Base-by-base conservation (phyloP, 345 rosid species). In the Boechera divaricarpa region DNA sequence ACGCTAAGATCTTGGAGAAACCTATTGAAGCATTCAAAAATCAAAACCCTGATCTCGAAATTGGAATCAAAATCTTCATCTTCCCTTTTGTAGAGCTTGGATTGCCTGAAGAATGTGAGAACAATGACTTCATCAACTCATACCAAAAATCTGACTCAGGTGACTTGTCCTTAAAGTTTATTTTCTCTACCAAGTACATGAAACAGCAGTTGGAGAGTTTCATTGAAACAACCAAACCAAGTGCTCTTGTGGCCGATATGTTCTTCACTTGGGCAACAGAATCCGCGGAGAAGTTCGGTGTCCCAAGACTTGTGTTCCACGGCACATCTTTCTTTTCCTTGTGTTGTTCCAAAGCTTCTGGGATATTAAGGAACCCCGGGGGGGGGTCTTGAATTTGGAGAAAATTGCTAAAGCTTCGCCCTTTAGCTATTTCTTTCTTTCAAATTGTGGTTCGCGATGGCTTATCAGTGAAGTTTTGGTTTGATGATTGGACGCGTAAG, bases 31-130 rank as follows among this genome's bases (percentile, higher is more conserved):
- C 72, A 45, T 77, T 71, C 72, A 70, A 52, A 24, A 16, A 10
- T 16, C 70, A 51, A 9, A 58, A 73, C 33, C 63, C 69, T 53
- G 83, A 86, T 45, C 13, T 72, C 2, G 74, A 80, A 9, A 73
- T 88, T 48, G 70, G 73, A 52, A 49, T 80, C 65, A 68, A 57
- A 38, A 74, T 67, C 55, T 36, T 89, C 24, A 18, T 79, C 9
- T 83, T 87, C 62, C 91, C 94, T 36, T 54, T 56, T 8, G 57
- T 11, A 10, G 85, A 77, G 61, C 83, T 68, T 0, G 88, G 87
- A 35, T 75, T 87, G 45, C 88, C 88, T 4, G 80, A 81, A 57
- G 88, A 84, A 5, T 84, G 81, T 35, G 89, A 88, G 72, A 85
- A 76, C 36, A 5, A 24, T 3, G 86, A 89, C 45, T 61, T 39